Evolutionary conservation across 345 rosid species (phyloP), one percentile per base, ranked within the genome.

Genomic region (Combretum micranthum): DNA sequence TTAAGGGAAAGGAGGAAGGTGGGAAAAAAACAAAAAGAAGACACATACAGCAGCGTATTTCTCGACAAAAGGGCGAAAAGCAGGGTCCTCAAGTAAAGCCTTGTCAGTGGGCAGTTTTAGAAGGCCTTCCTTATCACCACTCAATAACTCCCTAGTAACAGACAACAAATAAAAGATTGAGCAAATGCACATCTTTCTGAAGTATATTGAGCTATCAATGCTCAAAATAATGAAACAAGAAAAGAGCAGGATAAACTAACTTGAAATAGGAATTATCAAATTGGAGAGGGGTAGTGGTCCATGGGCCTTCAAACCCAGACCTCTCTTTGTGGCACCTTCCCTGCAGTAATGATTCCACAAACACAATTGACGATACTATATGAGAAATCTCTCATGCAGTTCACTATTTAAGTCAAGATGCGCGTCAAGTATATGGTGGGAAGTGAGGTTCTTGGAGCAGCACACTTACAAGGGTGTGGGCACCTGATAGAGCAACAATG

Each of bases 271-370:
- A 69, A 80, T 89, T 89, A 63, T 93, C 99, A 42, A 93, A 93
- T 47, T 83, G 80, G 12, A 89, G 91, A 19, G 97, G 99, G 60
- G 89, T 89, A 13, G 69, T 0, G 2, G 99, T 93, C 99, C 99
- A 93, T 19, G 97, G 67, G 22, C 99, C 99, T 62, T 89, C 97
- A 61, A 87, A 93, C 47, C 99, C 99, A 60, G 99, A 93, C 65
- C 97, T 80, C 69, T 93, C 99, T 72, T 83, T 87, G 86, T 93
- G 97, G 80, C 85, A 76, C 69, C 88, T 80, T 54, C 99, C 99
- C 97, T 89, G 57, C 10, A 64, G 22, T 19, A 20, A 50, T 4
- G 48, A 15, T 42, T 37, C 9, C 25, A 18, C 15, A 39, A 22
- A 12, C 15, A n/a, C 18, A 16, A 17, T 7, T 39, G 50, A 10